These are phyloP conservation scores for Monascus ruber DNA, from an alignment of 2,329 filamentous ascomycete species.

Conservation along the genomic window DNA sequence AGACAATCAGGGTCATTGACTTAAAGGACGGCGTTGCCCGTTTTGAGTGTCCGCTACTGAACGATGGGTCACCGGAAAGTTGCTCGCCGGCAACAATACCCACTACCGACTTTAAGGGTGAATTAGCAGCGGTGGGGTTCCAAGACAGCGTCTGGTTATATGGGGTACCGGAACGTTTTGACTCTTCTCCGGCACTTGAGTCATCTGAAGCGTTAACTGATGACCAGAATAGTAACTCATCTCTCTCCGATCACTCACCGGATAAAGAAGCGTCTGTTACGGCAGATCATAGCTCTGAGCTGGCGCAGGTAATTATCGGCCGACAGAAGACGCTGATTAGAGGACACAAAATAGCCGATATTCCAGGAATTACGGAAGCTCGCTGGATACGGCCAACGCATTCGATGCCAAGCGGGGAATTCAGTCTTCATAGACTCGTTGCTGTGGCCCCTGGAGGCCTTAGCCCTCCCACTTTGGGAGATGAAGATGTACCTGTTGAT, in stretches of 20 bases:
- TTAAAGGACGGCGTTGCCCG: constrained; percentile 66
- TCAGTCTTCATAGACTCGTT: constrained; percentile 41
- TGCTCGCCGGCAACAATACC: constrained; percentile 55
- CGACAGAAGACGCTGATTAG: constrained; percentile 57
- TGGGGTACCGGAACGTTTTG: constrained; percentile 62
- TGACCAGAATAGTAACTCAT: neutral
- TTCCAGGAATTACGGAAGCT: constrained; percentile 55
- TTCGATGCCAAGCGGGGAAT: constrained; percentile 35
- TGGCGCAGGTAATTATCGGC: constrained; percentile 23
- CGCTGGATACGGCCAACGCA: constrained; percentile 57
- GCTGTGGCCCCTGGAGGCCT: constrained; percentile 61
- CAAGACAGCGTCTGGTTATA: constrained; percentile 67
- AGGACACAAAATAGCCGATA: constrained; percentile 53
- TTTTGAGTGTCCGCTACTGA: constrained; percentile 56
- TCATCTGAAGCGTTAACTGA: neutral
- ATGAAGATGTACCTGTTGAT: constrained; percentile 67
- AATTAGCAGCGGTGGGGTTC: constrained; percentile 64
- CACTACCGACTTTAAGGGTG: constrained; percentile 55
- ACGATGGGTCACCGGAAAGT: constrained; percentile 42
- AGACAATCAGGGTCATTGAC: constrained; percentile 64
- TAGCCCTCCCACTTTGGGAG: constrained; percentile 49
- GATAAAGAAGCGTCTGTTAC: constrained; percentile 3
- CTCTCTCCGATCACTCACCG: neutral
- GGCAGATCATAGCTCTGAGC: constrained; percentile 13
- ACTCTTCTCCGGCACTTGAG: constrained; percentile 33